phyloP scores from a whole-genome alignment of 1,139 yeast species.

The Suzukiozyma palmioleophila region DNA sequence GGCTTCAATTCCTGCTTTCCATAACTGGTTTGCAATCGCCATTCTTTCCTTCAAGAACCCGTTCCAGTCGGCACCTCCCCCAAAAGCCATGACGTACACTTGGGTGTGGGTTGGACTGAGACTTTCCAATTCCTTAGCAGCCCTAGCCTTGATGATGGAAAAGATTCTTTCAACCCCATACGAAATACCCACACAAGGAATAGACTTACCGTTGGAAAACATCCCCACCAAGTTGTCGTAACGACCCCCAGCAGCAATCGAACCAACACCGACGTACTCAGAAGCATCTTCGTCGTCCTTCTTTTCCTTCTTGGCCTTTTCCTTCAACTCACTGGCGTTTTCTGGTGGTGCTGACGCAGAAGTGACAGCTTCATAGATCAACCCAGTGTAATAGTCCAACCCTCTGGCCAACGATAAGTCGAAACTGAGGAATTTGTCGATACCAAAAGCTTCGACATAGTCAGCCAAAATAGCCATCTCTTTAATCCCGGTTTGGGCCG shows the following conservation, averaged over 20 bases:
- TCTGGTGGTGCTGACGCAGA: slow-evolving; percentile 91
- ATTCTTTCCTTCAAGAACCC: slow-evolving; percentile 91
- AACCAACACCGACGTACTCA: slow-evolving; percentile 96
- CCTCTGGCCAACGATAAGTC: slow-evolving; percentile 97
- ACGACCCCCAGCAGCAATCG: slow-evolving; percentile 98
- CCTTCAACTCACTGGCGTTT: slow-evolving; percentile 64
- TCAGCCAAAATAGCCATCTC: slow-evolving; percentile 75
- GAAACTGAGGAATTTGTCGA: slow-evolving; percentile 62
- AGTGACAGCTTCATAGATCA: slow-evolving; percentile 94
- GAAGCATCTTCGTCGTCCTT: slow-evolving; percentile 70
- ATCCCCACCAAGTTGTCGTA: slow-evolving; percentile 94
- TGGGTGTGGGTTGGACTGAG: slow-evolving; percentile 85
- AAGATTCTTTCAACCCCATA: slow-evolving; percentile 95
- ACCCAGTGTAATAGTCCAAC: slow-evolving; percentile 93
- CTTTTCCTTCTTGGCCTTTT: slow-evolving; percentile 38
- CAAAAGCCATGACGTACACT: slow-evolving; percentile 95
- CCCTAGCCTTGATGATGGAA: slow-evolving; percentile 78
- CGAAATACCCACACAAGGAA: slow-evolving; percentile 96
- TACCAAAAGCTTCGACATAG: slow-evolving; percentile 76
- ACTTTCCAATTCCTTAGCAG: slow-evolving; percentile 47
- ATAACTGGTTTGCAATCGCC: slow-evolving; percentile 72
- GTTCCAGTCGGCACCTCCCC: slow-evolving; percentile 95
- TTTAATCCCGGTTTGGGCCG: slow-evolving; percentile 74
- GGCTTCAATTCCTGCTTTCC: slow-evolving; percentile 86
- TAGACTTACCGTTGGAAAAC: slow-evolving; percentile 90